Conservation (phyloP, 371 early-diverging fungal genomes). For the Mucor plumbeus region DNA sequence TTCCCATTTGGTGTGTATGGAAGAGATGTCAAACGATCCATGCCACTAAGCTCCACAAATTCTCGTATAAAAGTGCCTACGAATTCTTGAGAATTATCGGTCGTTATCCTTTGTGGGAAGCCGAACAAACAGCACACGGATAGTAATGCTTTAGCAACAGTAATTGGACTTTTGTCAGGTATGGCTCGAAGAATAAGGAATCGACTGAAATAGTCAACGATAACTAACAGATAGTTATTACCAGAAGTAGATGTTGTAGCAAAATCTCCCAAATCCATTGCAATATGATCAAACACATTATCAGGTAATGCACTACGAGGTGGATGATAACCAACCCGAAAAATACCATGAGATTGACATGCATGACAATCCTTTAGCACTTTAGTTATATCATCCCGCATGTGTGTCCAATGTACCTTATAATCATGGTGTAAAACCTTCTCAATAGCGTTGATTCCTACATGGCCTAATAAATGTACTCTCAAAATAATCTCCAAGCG, state of each 20-base stretch:
- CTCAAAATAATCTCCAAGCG: no score
- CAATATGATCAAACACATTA: neutral
- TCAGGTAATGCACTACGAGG: neutral
- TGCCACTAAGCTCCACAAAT: slow-evolving; percentile 4
- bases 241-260: neutral
- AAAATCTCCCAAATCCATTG: slow-evolving; percentile 8
- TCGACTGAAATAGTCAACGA: slow-evolving; percentile 9
- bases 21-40: slow-evolving; percentile 6
- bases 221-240: slow-evolving; percentile 16
- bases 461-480: no score
- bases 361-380: no score
- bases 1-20: slow-evolving; percentile 13
- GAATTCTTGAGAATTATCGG: slow-evolving; percentile 9
- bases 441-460: no score
- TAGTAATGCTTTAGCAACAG: slow-evolving; percentile 4
- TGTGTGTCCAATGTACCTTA: no score
- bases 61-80: neutral
- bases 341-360: no score
- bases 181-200: slow-evolving; percentile 9
- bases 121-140: slow-evolving; percentile 13
- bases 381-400: no score
- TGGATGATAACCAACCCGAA: no score
- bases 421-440: no score
- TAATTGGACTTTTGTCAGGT: neutral
- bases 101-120: slow-evolving; percentile 1